Evolutionary conservation across 163 green algal genomes (phyloP), one percentile per base, ranked within the genome.

Genomic region (Trebouxia gelatinosa): DNA sequence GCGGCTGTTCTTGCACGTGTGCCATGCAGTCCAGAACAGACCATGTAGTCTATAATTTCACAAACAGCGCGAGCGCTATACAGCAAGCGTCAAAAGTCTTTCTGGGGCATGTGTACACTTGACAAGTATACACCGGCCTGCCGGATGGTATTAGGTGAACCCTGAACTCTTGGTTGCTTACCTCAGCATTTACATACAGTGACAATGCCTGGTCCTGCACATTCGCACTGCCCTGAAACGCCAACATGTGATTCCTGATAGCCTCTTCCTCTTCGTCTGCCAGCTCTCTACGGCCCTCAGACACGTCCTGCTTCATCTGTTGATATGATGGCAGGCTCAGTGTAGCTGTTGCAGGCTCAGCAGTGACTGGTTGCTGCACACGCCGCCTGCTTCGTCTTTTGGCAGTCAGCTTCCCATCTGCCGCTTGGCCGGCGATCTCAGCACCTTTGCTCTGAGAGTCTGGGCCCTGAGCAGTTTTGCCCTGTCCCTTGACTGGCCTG

Each of bases 101-200:
- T 7, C 5, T 34, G 6, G 23, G 0, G 6, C 51, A 62, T 62
- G 51, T 34, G 51, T 62, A 9, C 9, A 54, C 43, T n/a, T n/a
- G n/a, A n/a, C n/a, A n/a, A n/a, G n/a, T n/a, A n/a, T n/a, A n/a
- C n/a, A n/a, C n/a, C 48, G 3, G 1, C 2, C 48, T 59, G 70
- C 28, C 1, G 1, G 2, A 57, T 34, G 35, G 7, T 39, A 37
- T 38, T 3, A 29, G 5, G 34, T 34, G 2, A 9, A 17, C 9
- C n/a, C 35, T 32, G 29, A 26, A n/a, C n/a, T n/a, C n/a, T n/a
- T n/a, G n/a, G 28, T 58, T 21, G 61, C 74, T 5, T 54, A 87
- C 84, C 84, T 85, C 68, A 26, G 74, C 51, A 54, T 87, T 90
- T 11, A 90, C 80, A 59, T 88, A 90, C 21, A 90, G 58, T 31